Percentiles rank a stretch among this genome's conserved stretches.
These are phyloP conservation scores for Jackrogersella multiformis DNA, from an alignment of 495 filamentous ascomycete species.

Conservation along the genomic window DNA sequence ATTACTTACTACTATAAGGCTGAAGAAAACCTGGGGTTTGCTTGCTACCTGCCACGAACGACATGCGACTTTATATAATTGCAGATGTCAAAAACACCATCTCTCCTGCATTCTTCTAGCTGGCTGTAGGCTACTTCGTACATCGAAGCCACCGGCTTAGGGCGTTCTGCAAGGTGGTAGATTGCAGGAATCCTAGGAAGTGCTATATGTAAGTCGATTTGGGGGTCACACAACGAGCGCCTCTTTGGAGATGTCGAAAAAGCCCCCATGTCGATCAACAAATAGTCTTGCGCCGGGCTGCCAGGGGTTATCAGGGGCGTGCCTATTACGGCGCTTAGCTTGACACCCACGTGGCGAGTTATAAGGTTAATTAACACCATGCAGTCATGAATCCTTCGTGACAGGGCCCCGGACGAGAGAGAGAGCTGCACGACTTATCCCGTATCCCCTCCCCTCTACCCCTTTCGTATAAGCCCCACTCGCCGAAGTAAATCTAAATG, in stretches of 20 bases:
- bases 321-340: conserved; percentile 18
- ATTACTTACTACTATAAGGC: conserved; percentile 29
- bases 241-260: not conserved
- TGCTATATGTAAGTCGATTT: conserved; percentile 10
- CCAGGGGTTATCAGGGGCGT: conserved; percentile 4
- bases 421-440: too few species aligned
- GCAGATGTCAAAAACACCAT: not conserved
- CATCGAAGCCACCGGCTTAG: not conserved
- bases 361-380: conserved; percentile 42
- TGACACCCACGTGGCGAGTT: conserved; percentile 36
- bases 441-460: not conserved
- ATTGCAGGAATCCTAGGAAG: conserved; percentile 6
- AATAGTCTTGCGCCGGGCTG: not conserved
- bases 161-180: not conserved
- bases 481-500: conserved; percentile 9
- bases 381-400: conserved; percentile 30
- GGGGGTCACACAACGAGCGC: conserved; percentile 11
- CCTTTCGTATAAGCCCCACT: not conserved
- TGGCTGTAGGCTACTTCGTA: not conserved
- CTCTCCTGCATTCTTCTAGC: not conserved
- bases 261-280: conserved; percentile 12
- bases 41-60: not conserved
- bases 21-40: conserved; percentile 17
- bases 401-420: not conserved
- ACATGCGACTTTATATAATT: not conserved